A percentile compares a stretch with the other conserved stretches of the same genome.
phyloP scores from a whole-genome alignment of 371 early-diverging fungal genomes.

The Mucor racemosus region DNA sequence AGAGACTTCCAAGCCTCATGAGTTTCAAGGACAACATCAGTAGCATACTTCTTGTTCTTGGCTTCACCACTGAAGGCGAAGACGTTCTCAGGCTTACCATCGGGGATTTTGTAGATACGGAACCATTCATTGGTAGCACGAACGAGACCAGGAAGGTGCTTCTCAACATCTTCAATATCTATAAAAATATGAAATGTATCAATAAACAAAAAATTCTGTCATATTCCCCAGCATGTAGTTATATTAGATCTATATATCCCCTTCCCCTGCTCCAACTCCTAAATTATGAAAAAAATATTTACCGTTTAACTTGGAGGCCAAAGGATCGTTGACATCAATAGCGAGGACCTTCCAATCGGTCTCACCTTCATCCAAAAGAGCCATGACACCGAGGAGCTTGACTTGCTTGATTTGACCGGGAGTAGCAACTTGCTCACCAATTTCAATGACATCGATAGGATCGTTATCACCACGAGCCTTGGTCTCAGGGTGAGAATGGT shows the following conservation, averaged over 20 bases:
- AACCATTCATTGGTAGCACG: conserved; percentile 96
- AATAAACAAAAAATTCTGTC: background rate
- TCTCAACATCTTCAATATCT: conserved; percentile 95
- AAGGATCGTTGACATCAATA: conserved; percentile 91
- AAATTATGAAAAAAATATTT: conserved; percentile 16
- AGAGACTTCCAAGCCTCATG: conserved; percentile 96
- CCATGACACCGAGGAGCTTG: conserved; percentile 94
- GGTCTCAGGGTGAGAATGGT: conserved; percentile 76
- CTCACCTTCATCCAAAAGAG: conserved; percentile 95
- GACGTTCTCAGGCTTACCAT: conserved; percentile 95
- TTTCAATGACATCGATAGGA: conserved; percentile 96
- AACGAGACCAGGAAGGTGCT: conserved; percentile 89
- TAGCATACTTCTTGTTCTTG: conserved; percentile 93
- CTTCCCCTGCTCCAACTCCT: background rate
- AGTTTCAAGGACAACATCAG: conserved; percentile 90
- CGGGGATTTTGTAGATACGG: conserved; percentile 97
- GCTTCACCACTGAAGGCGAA: conserved; percentile 97
- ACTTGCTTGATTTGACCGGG: conserved; percentile 96
- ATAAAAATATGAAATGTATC: background rate
- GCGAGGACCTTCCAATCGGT: conserved; percentile 98
- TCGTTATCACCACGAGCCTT: conserved; percentile 92
- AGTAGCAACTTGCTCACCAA: conserved; percentile 84
- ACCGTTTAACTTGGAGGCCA: conserved; percentile 85
- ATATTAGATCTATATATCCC: background rate
- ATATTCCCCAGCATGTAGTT: background rate